These are phyloP conservation scores for Lasiodiplodia sp. DNA, from an alignment of 2,329 filamentous ascomycete species.

Conservation along the genomic window DNA sequence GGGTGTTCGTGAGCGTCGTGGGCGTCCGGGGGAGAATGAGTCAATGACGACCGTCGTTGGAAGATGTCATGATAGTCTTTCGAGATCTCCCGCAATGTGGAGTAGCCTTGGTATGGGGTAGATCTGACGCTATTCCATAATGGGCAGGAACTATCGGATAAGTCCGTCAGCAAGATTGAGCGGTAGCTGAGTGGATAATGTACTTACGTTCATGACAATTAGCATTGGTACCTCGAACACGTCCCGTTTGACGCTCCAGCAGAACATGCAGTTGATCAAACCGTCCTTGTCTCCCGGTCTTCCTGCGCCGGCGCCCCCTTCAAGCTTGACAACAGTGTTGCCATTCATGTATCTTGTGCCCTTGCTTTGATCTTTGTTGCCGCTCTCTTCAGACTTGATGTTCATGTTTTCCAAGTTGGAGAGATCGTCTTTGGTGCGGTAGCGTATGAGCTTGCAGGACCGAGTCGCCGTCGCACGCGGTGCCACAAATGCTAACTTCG, in stretches of 20 bases:
- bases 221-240: constrained; percentile 99
- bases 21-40: constrained; percentile 22
- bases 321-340: constrained; percentile 29
- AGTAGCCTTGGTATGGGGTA: constrained; percentile 14
- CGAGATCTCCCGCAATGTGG: constrained; percentile 22
- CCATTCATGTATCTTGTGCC: constrained; percentile 18
- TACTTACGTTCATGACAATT: constrained; percentile 95
- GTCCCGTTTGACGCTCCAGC: constrained; percentile 96
- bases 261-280: constrained; percentile 93
- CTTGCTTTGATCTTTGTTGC: constrained; percentile 16
- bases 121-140: constrained; percentile 17
- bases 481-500: constrained; percentile 89
- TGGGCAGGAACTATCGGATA: constrained; percentile 25
- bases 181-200: neutral
- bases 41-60: neutral
- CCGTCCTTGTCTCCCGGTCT: constrained; percentile 82
- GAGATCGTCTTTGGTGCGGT: constrained; percentile 62
- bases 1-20: constrained; percentile 14
- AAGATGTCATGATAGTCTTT: constrained; percentile 1
- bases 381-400: constrained; percentile 29
- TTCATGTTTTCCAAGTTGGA: constrained; percentile 39
- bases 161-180: constrained; percentile 11
- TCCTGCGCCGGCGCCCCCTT: constrained; percentile 71
- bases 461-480: constrained; percentile 84
- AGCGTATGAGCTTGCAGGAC: constrained; percentile 87